Conservation (phyloP, 106 monocot species). For the Hemerocallis citrina region DNA sequence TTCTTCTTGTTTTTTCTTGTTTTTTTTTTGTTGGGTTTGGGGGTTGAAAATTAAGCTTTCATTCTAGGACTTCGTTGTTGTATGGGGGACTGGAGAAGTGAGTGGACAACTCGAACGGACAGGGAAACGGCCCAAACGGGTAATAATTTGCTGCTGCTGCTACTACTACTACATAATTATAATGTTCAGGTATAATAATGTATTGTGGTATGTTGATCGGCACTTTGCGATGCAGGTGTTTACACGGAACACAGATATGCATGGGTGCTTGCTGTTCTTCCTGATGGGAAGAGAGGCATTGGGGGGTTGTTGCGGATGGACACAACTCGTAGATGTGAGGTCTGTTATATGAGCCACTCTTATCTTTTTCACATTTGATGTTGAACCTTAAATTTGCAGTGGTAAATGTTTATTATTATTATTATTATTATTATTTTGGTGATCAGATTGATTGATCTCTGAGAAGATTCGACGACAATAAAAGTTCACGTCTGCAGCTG, state of each 20-base stretch:
- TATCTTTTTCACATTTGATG: not conserved
- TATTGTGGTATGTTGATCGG: no score
- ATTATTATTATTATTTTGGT: no score
- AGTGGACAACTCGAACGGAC: constrained; percentile 83
- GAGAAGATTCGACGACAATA: constrained; percentile 32
- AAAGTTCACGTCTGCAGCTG: constrained; percentile 27
- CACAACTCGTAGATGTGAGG: constrained; percentile 84
- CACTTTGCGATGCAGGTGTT: no score
- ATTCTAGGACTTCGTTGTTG: constrained; percentile 50
- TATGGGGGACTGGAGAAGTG: constrained; percentile 96
- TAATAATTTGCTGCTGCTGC: no score
- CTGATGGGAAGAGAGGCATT: constrained; percentile 68
- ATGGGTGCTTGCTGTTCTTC: constrained; percentile 75
- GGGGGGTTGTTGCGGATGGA: constrained; percentile 93
- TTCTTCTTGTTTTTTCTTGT: not conserved
- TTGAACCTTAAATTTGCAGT: no score
- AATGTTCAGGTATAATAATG: no score
- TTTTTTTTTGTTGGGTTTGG: no score
- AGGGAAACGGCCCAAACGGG: constrained; percentile 82
- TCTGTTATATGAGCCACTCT: constrained; percentile 9
- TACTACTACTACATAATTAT: no score
- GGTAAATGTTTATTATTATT: no score
- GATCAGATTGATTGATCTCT: constrained; percentile 49
- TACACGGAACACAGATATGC: constrained; percentile 95
- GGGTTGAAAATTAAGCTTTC: no score